These are phyloP conservation scores for Chlamydomonas incerta DNA, from an alignment of 139 green algal species.

Conservation along the genomic window DNA sequence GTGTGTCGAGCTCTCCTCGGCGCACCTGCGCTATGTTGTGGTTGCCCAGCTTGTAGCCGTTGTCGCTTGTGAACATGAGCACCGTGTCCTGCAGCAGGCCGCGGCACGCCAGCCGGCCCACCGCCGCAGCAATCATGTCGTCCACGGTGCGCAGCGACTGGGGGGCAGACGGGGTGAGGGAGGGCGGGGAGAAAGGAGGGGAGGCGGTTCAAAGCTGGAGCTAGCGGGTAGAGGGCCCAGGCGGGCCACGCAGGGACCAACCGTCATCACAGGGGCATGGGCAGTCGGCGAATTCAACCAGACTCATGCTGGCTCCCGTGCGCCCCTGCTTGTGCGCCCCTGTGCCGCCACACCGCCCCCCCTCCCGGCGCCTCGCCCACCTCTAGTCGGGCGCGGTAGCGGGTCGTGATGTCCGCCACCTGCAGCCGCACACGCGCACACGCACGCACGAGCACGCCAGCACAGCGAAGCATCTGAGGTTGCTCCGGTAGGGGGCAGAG, in stretches of 20 bases:
- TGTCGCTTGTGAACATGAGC: neutral
- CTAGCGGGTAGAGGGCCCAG: no score
- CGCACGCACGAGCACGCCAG: no score
- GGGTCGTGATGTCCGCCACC: neutral
- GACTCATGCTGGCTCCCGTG: neutral
- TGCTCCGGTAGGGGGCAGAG: no score
- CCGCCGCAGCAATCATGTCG: neutral
- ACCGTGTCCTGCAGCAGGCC: neutral
- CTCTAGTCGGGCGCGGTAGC: constrained; percentile 24
- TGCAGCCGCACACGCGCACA: neutral
- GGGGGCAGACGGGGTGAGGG: constrained; percentile 48
- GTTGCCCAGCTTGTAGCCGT: constrained; percentile 30
- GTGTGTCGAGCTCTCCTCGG: constrained; percentile 15
- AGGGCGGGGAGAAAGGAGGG: neutral
- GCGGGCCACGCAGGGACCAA: no score
- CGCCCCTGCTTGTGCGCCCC: no score
- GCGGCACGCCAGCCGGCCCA: neutral
- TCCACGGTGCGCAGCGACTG: neutral
- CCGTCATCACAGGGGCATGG: constrained; percentile 39
- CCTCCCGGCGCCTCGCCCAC: constrained; percentile 42
- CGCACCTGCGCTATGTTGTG: constrained; percentile 11
- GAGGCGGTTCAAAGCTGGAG: no score
- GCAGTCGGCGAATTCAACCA: constrained; percentile 54
- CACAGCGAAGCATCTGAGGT: no score
- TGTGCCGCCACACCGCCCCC: neutral